These are phyloP conservation scores for Lactifluus hygrophoroides DNA, from an alignment of 768 basidiomycete species.

Conservation along the genomic window DNA sequence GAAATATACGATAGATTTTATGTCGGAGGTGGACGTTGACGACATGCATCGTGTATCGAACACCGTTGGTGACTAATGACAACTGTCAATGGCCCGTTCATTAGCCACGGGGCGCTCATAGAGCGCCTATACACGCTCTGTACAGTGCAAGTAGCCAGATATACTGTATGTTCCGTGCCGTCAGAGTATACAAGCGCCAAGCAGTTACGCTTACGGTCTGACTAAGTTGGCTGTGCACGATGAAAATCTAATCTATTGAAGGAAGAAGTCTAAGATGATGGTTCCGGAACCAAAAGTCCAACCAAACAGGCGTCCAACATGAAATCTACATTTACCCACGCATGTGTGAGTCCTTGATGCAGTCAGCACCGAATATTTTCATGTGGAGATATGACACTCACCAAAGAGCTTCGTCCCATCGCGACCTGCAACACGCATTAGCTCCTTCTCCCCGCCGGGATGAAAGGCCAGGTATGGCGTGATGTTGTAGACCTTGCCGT, in stretches of 20 bases:
- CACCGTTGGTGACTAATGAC: too few relatives aligned
- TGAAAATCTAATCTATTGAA: not conserved
- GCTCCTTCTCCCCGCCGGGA: slow-evolving; percentile 88
- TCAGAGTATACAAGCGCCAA: not conserved
- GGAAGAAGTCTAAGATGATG: slow-evolving; percentile 33
- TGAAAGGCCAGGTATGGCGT: slow-evolving; percentile 87
- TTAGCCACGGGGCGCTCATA: too few relatives aligned
- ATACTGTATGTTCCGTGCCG: not conserved
- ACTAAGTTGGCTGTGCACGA: not conserved
- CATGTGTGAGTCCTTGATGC: slow-evolving; percentile 72
- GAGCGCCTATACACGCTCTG: too few relatives aligned
- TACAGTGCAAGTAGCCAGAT: not conserved
- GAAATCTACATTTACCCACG: slow-evolving; percentile 94
- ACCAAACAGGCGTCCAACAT: slow-evolving; percentile 93
- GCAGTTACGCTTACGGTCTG: not conserved
- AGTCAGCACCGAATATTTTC: not conserved
- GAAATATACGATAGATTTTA: too few relatives aligned
- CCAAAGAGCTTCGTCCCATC: slow-evolving; percentile 95
- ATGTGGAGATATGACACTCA: slow-evolving; percentile 32
- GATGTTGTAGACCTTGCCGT: slow-evolving; percentile 95
- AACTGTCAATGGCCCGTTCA: too few relatives aligned
- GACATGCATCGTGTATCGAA: too few relatives aligned
- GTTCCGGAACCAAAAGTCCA: slow-evolving; percentile 78
- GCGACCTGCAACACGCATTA: slow-evolving; percentile 91
- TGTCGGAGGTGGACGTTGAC: too few relatives aligned